These are phyloP conservation scores for Plasmodium berghei DNA, from an alignment of 169 alveolate genomes.

Conservation along the genomic window DNA sequence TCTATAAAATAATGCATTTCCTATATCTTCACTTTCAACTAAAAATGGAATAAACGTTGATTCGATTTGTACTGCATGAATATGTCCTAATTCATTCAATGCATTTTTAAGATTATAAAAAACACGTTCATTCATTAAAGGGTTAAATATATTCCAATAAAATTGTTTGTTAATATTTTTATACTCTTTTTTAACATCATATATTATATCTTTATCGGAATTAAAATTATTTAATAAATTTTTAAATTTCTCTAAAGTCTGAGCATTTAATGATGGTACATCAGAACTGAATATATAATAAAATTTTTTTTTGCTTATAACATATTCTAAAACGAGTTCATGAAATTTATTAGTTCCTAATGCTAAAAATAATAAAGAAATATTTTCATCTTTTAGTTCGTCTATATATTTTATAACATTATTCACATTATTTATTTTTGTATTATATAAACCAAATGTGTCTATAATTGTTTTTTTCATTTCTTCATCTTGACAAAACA, in stretches of 20 bases:
- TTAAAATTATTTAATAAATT: conserved; percentile 44
- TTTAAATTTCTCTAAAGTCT: conserved; percentile 21
- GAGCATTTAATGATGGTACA: conserved; percentile 34
- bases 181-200: conserved; percentile 58
- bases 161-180: conserved; percentile 54
- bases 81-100: conserved; percentile 45
- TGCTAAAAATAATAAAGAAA: conserved; percentile 59
- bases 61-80: conserved; percentile 51
- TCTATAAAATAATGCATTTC: conserved; percentile 43
- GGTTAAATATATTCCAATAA: conserved; percentile 69
- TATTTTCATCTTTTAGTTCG: conserved; percentile 9
- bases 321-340: conserved; percentile 39
- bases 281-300: conserved; percentile 44
- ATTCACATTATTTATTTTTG: conserved; percentile 29
- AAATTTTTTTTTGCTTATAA: conserved; percentile 50
- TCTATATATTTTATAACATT: conserved; percentile 39
- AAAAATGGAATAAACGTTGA: conserved; percentile 62
- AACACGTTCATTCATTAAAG: conserved; percentile 48
- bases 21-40: conserved; percentile 41
- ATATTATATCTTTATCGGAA: conserved; percentile 13
- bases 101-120: conserved; percentile 39
- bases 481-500: conserved; percentile 50
- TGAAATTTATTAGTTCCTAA: conserved; percentile 40
- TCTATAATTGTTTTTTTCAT: conserved; percentile 31
- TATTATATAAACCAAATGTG: conserved; percentile 29